Percentiles rank a stretch among this genome's conserved stretches.
Conservation (phyloP, 805 yeast genomes). For the Spathaspora boniae region DNA sequence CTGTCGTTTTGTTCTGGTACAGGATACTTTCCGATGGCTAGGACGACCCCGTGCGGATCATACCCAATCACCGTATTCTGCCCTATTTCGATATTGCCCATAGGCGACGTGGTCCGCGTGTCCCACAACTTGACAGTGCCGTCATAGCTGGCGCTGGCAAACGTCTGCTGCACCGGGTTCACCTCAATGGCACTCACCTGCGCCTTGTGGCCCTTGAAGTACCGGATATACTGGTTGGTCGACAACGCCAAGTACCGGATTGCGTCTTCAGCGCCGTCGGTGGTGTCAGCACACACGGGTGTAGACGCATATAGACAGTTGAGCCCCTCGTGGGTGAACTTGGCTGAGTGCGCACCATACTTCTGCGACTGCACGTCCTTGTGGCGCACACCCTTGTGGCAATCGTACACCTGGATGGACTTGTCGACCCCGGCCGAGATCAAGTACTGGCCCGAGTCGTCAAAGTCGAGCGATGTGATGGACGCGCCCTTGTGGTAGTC, state of each 20-base stretch:
- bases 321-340: slow-evolving; percentile 71
- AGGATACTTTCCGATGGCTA: slow-evolving; percentile 53
- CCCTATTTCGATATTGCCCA: slow-evolving; percentile 53
- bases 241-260: slow-evolving; percentile 73
- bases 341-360: slow-evolving; percentile 86
- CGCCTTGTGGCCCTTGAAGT: slow-evolving; percentile 83
- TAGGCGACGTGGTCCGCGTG: slow-evolving; percentile 59
- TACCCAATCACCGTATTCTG: slow-evolving; percentile 59
- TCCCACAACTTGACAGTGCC: slow-evolving; percentile 88
- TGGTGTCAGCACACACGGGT: slow-evolving; percentile 26
- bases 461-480: slow-evolving; percentile 71
- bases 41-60: slow-evolving; percentile 82
- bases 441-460: slow-evolving; percentile 76
- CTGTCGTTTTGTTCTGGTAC: too few species aligned
- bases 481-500: slow-evolving; percentile 49
- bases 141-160: slow-evolving; percentile 70
- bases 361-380: slow-evolving; percentile 79
- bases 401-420: slow-evolving; percentile 78
- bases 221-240: slow-evolving; percentile 76
- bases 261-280: slow-evolving; percentile 55
- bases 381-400: slow-evolving; percentile 59
- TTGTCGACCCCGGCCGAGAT: slow-evolving; percentile 79
- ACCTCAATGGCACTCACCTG: slow-evolving; percentile 71
- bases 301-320: slow-evolving; percentile 85
- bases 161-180: slow-evolving; percentile 62